phyloP scores from a whole-genome alignment of 2,329 filamentous ascomycete genomes.

The Sclerotinia glacialis region DNA sequence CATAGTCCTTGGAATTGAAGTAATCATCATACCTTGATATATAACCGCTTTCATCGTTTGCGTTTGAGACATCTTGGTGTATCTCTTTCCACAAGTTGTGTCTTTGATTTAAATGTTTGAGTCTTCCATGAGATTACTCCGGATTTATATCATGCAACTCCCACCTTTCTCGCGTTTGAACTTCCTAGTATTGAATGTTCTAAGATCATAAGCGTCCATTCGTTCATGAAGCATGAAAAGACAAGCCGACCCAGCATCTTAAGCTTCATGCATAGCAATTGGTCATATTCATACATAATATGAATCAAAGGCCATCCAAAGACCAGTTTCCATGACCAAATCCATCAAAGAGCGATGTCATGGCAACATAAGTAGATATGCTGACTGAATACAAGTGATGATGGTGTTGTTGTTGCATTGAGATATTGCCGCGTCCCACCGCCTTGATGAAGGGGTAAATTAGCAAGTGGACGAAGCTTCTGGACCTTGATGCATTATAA shows the following conservation, averaged over 20 bases:
- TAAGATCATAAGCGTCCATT: not conserved
- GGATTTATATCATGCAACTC: not conserved
- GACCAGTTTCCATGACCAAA: not conserved
- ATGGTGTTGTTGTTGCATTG: not conserved
- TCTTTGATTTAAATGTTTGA: too few species aligned
- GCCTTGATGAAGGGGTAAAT: not conserved
- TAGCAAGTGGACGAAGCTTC: not conserved
- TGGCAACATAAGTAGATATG: not conserved
- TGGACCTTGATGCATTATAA: not conserved
- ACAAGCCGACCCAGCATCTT: not conserved
- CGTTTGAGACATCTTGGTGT: conserved; percentile 6
- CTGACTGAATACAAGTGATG: not conserved
- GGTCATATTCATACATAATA: not conserved
- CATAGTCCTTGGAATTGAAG: not conserved
- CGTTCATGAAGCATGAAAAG: not conserved
- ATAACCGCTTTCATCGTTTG: conserved; percentile 19
- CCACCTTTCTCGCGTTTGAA: not conserved
- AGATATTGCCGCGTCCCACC: conserved; percentile 1
- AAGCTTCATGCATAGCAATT: not conserved
- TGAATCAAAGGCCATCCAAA: not conserved
- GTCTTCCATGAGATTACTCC: not conserved
- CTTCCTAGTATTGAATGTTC: not conserved
- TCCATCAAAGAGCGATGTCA: not conserved
- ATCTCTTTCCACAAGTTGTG: not conserved
- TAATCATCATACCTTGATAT: conserved; percentile 16